Evolutionary conservation across 2,329 filamentous ascomycete species (phyloP), one percentile per base, ranked within the genome.

Genomic region (Zarea fungicola): DNA sequence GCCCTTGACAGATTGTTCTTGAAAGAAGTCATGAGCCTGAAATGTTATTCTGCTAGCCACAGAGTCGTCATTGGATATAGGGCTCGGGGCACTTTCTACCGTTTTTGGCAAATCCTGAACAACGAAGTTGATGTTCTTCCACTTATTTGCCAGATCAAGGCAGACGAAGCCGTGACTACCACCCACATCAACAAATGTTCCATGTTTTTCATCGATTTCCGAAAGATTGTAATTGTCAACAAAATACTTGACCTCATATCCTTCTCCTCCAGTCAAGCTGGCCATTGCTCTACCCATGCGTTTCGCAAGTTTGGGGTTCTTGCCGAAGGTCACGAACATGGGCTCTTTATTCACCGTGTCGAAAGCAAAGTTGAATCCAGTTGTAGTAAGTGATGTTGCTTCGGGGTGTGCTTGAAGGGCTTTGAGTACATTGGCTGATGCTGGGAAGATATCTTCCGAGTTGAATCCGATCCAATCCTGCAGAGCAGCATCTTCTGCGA

Each of bases 111-210:
- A 62, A 54, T 81, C 78, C 57, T 81, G 76, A 21, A 80, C 78
- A 13, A 81, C 62, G 57, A 81, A 81, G 39, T 66, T 69, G 55
- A 80, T 70, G 32, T 73, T 68, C 40, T 68, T 67, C 62, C 74
- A 80, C 48, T 62, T 63, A 52, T 67, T 66, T 2, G 77, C 80
- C 36, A 84, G 64, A 4, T 73, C 76, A n/a, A 77, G 68, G 40
- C 69, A 74, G n/a, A 76, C 73, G 40, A 80, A 77, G 0, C 81
- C 81, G 45, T 77, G 75, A 16, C 74, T 77, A 3, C 81, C 80
- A 9, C 81, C 80, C 13, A 81, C 56, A 48, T 84, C 80, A 5
- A 84, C 77, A 32, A 84, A 63, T 0, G 69, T 77, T 3, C 73
- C 78, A 5, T 62, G 61, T 1, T 51, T 57, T 1, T 62, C 62